These are phyloP conservation scores for Clonostachys rosea DNA, from an alignment of 2,329 filamentous ascomycete species.

Conservation along the genomic window DNA sequence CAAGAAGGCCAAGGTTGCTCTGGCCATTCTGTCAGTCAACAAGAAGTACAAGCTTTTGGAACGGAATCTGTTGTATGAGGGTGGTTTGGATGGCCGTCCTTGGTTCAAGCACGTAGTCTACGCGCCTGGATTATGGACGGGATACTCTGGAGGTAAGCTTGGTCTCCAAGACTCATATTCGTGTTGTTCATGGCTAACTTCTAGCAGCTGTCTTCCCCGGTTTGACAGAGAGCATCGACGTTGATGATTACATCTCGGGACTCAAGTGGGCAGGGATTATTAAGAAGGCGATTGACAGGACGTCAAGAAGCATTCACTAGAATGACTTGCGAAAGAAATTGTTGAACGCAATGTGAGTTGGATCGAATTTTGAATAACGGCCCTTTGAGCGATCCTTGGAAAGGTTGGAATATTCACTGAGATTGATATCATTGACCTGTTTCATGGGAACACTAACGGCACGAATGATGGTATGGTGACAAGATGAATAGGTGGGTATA, in stretches of 20 bases:
- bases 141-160: slow-evolving; percentile 70
- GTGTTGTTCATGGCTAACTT: background rate
- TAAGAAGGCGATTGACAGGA: slow-evolving; percentile 40
- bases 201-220: slow-evolving; percentile 56
- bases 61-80: slow-evolving; percentile 69
- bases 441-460: no score
- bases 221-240: slow-evolving; percentile 57
- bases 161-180: background rate
- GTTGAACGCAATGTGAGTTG: background rate
- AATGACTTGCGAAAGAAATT: background rate
- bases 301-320: slow-evolving; percentile 28
- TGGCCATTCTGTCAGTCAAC: slow-evolving; percentile 65
- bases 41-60: slow-evolving; percentile 81
- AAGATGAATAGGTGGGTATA: no score
- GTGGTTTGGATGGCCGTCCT: slow-evolving; percentile 70
- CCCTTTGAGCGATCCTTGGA: no score
- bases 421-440: no score
- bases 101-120: slow-evolving; percentile 98
- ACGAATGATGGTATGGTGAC: no score
- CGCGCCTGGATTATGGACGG: slow-evolving; percentile 86
- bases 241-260: slow-evolving; percentile 52
- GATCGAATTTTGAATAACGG: no score
- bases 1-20: slow-evolving; percentile 59
- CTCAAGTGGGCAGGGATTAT: slow-evolving; percentile 57
- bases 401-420: no score